Conservation (phyloP, 495 filamentous ascomycete species). For the Aspergillus egyptiacus region DNA sequence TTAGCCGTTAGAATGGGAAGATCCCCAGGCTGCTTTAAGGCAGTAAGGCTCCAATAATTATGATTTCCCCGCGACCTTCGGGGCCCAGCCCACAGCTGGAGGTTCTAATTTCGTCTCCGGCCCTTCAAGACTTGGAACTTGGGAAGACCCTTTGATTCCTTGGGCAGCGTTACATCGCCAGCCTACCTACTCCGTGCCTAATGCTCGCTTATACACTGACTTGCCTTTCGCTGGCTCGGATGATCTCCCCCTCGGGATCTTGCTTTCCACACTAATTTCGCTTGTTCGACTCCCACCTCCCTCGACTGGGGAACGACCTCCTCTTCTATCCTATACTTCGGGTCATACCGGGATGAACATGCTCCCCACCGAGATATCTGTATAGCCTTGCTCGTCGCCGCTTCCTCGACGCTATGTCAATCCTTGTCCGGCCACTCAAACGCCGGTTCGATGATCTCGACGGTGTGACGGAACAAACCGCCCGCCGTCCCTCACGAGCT, state of each 20-base stretch:
- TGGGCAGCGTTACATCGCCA: no score
- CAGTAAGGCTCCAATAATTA: not conserved
- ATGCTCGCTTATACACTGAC: not conserved
- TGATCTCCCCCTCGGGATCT: not conserved
- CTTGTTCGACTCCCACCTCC: not conserved
- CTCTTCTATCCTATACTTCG: not conserved
- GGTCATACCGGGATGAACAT: constrained; percentile 7
- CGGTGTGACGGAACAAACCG: constrained; percentile 18
- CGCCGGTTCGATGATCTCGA: constrained; percentile 33
- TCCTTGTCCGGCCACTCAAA: constrained; percentile 34
- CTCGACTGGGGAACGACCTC: not conserved
- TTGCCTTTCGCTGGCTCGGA: not conserved
- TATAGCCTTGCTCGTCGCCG: not conserved
- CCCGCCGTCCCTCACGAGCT: constrained; percentile 5
- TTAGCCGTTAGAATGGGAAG: no score
- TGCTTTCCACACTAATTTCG: not conserved
- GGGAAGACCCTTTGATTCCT: no score
- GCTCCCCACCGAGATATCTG: not conserved
- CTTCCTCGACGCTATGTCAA: constrained; percentile 30
- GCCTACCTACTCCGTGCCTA: not conserved
- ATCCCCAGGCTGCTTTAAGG: not conserved
- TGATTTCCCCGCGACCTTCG: constrained; percentile 5
- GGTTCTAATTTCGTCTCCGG: constrained; percentile 3
- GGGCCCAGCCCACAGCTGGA: no score
- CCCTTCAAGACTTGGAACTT: no score